Base-by-base conservation (phyloP, 441 rosid species). In the Gossypium trilobum region DNA sequence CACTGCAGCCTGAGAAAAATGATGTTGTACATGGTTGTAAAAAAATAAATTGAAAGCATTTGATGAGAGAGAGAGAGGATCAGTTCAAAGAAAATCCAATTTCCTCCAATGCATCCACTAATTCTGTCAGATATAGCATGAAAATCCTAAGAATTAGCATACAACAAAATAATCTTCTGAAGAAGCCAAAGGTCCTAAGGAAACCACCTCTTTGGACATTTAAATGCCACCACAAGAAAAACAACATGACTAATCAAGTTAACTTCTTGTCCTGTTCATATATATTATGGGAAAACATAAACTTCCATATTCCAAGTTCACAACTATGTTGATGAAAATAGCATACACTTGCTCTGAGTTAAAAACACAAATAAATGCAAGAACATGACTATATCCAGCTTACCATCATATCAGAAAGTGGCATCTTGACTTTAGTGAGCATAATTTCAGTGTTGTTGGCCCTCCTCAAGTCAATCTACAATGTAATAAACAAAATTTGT, bases 401-500 rank as follows among this genome's bases (percentile, higher is more conserved):
- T 84, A 95, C 99, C 99, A 95, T 95, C 99, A 95, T 89, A 85
- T 92, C 97, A 69, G 98, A 78, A 66, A 95, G 91, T 5, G 97
- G 96, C 99, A 95, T 95, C 88, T 95, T 95, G 56, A 95, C 97
- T 87, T 95, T 95, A 39, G 99, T 95, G 75, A 95, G 99, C 99
- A 95, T 95, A 77, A 95, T 95, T 84, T 95, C 98, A 57, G 98
- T 95, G 87, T 95, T 95, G 81, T 95, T 87, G 77, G 99, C 98
- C 86, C 99, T 91, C 81, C 99, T 85, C 80, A 95, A 82, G 72
- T 95, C 99, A 79, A 95, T 71, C 99, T 95, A 81, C 77, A 88
- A 75, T 5, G 46, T 22, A 7, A 48, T 68, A 77, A 25, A 25
- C 74, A 69, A 80, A 68, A 9, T 22, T 71, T 36, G 20, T 61